Percentiles rank a stretch among this genome's conserved stretches.
These are phyloP conservation scores for Tremella fuciformis DNA, from an alignment of 768 basidiomycete species.

Conservation along the genomic window DNA sequence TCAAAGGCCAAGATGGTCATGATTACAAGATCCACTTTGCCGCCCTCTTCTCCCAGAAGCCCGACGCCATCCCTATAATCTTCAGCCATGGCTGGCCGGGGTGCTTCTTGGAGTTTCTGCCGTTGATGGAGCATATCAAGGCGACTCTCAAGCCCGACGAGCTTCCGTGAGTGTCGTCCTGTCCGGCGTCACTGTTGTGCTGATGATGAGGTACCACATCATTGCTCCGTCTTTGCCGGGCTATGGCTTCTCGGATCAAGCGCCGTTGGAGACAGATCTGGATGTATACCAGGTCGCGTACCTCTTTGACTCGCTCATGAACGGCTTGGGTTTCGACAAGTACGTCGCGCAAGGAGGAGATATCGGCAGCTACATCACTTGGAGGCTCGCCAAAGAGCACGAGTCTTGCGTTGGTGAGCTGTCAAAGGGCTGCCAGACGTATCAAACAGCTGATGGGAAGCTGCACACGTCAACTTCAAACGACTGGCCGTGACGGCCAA, in stretches of 20 bases:
- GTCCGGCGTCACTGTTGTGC: neutral
- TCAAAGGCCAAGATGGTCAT: constrained; percentile 21
- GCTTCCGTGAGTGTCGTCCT: constrained; percentile 10
- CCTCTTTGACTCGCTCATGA: constrained; percentile 46
- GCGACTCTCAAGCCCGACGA: constrained; percentile 16
- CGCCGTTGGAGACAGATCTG: constrained; percentile 39
- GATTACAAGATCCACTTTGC: constrained; percentile 30
- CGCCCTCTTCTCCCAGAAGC: constrained; percentile 24
- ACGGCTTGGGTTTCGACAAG: constrained; percentile 42
- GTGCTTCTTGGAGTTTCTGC: constrained; percentile 26
- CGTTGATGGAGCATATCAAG: constrained; percentile 16
- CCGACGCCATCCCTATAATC: constrained; percentile 30
- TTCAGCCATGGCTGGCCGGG: constrained; percentile 40
- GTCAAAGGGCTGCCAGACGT: neutral
- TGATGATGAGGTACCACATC: constrained; percentile 19
- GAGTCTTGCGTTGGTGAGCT: constrained; percentile 45
- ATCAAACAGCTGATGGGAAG: constrained; percentile 3
- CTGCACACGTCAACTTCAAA: constrained; percentile 19
- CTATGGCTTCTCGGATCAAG: constrained; percentile 42
- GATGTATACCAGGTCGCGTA: constrained; percentile 34
- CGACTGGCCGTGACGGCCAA: neutral
- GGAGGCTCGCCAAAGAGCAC: constrained; percentile 29
- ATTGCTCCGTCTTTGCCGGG: constrained; percentile 43
- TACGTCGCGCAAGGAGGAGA: constrained; percentile 52
- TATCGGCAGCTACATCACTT: constrained; percentile 42